Conservation (phyloP, 805 yeast genomes). For the Pachysolen tannophilus region DNA sequence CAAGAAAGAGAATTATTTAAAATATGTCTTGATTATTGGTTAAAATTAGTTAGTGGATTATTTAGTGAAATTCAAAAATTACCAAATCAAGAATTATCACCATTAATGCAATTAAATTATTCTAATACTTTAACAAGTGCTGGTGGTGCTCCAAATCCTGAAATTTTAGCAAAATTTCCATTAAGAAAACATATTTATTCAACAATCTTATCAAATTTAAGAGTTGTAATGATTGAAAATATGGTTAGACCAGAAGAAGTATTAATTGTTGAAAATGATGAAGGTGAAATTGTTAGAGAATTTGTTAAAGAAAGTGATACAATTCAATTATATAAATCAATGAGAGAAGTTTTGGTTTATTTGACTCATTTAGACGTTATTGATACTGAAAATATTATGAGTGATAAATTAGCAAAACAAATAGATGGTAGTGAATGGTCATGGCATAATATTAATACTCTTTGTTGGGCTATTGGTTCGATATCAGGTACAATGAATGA, state of each 20-base stretch:
- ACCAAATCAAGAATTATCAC: constrained; percentile 65
- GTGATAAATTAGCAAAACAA: constrained; percentile 82
- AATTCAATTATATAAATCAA: constrained; percentile 86
- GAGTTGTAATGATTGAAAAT: constrained; percentile 91
- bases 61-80: constrained; percentile 80
- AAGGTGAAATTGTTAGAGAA: constrained; percentile 97
- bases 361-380: constrained; percentile 91
- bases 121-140: constrained; percentile 26
- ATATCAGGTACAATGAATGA: constrained; percentile 98
- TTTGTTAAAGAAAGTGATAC: constrained; percentile 97
- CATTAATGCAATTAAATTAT: constrained; percentile 61
- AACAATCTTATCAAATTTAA: constrained; percentile 69
- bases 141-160: constrained; percentile 86
- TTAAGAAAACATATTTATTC: constrained; percentile 80
- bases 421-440: constrained; percentile 98
- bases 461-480: constrained; percentile 99
- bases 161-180: constrained; percentile 65
- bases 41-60: constrained; percentile 71
- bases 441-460: constrained; percentile 94
- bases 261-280: constrained; percentile 93
- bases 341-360: constrained; percentile 93
- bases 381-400: constrained; percentile 92
- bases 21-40: constrained; percentile 94
- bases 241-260: constrained; percentile 99
- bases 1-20: constrained; percentile 96